Conservation (phyloP, 2,329 filamentous ascomycete genomes). For the Triangularia setosa region DNA sequence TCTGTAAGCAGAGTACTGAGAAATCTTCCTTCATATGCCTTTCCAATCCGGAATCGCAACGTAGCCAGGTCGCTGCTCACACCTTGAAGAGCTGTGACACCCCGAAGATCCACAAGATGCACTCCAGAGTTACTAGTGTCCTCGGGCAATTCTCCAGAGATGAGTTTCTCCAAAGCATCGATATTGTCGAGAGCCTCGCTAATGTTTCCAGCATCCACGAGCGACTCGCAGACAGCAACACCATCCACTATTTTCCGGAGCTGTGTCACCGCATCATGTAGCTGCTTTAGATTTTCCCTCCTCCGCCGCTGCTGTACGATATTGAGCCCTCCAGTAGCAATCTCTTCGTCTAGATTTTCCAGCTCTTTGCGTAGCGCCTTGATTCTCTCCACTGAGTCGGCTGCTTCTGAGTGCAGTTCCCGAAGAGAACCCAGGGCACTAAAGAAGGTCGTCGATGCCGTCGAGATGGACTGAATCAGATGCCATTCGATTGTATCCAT, state of each 20-base stretch:
- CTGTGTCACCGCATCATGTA: conserved; percentile 80
- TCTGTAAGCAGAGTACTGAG: conserved; percentile 74
- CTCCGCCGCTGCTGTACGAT: conserved; percentile 79
- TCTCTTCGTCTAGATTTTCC: conserved; percentile 75
- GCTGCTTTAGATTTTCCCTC: conserved; percentile 76
- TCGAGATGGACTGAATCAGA: conserved; percentile 91
- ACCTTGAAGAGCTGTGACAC: conserved; percentile 73
- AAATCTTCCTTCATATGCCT: conserved; percentile 79
- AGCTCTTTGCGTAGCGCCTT: conserved; percentile 76
- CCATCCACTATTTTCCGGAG: conserved; percentile 73
- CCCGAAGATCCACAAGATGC: conserved; percentile 64
- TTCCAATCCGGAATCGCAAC: conserved; percentile 77
- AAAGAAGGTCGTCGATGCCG: conserved; percentile 93
- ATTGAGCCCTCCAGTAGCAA: conserved; percentile 79
- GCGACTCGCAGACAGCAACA: conserved; percentile 69
- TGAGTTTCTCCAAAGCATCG: conserved; percentile 72
- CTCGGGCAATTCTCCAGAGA: conserved; percentile 59
- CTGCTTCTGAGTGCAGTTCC: conserved; percentile 86
- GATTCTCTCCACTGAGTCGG: conserved; percentile 85
- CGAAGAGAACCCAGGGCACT: conserved; percentile 86
- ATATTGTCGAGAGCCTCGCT: conserved; percentile 76
- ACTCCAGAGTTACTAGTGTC: conserved; percentile 30
- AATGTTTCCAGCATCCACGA: conserved; percentile 80
- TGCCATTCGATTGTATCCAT: conserved; percentile 99
- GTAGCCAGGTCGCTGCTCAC: conserved; percentile 72